Conservation (phyloP, 768 basidiomycete species). For the Hortiboletus flavorubellus region DNA sequence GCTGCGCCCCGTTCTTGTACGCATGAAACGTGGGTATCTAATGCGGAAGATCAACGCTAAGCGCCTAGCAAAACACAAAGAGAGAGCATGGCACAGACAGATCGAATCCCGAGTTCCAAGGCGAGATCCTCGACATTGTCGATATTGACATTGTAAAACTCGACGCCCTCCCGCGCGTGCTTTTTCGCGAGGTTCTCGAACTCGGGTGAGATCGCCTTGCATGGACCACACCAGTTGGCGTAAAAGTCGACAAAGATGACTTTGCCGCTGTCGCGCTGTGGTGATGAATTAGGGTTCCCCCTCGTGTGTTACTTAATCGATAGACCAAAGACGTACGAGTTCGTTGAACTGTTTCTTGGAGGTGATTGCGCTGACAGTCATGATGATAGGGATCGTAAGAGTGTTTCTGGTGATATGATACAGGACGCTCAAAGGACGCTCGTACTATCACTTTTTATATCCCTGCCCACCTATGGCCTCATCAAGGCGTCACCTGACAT, state of each 20-base stretch:
- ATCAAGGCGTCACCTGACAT: not conserved
- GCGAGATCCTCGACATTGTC: conserved; percentile 50
- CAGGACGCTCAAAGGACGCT: not conserved
- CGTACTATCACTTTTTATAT: not conserved
- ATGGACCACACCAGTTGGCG: conserved; percentile 17
- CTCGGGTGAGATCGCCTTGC: conserved; percentile 10
- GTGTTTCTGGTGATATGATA: not conserved
- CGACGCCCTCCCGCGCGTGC: conserved; percentile 27
- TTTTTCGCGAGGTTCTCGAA: conserved; percentile 3
- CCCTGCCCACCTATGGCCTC: not conserved
- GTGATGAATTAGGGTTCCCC: not conserved
- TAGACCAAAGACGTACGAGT: not conserved
- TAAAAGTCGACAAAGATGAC: conserved; percentile 19
- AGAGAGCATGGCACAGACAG: conserved; percentile 37
- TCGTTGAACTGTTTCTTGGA: not conserved
- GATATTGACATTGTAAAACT: conserved; percentile 73
- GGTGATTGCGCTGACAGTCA: not conserved
- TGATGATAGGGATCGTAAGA: not conserved
- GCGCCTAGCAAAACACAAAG: too few relatives aligned
- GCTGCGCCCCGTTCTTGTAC: not conserved
- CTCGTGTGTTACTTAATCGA: not conserved
- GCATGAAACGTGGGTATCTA: conserved; percentile 22
- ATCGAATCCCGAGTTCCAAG: conserved; percentile 48
- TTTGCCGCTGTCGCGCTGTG: not conserved
- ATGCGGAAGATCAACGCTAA: not conserved